Base-by-base conservation (phyloP, 2,329 filamentous ascomycete species). In the Penicillium nordicum region DNA sequence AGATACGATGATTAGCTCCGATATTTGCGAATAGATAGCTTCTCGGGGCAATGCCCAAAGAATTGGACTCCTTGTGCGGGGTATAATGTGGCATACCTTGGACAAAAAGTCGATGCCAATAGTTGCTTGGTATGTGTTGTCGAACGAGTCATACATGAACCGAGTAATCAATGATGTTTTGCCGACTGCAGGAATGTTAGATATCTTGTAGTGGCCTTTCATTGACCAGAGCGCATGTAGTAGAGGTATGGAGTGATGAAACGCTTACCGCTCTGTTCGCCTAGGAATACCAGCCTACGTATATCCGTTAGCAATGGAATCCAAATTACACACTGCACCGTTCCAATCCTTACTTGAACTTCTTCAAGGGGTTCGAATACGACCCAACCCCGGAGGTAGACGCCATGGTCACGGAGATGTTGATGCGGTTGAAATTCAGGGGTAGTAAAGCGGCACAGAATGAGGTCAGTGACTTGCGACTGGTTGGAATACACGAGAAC, bases 101-200 rank as follows among this genome's bases (percentile, higher is more conserved):
- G 92, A 97, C 66, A 99, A 85, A 74, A 99, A 99, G 79, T 99
- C 94, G 80, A 99, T 99, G 72, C 94, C 94, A 72, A 99, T 97
- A 38, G 94, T 99, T 56, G 94, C 94, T 79, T 99, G 94, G 80
- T 99, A 99, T 83, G 93, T 97, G 79, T 96, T 97, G 82, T 99
- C 94, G 82, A 99, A 99, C 46, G 94, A 97, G 78, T 99, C 94
- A 83, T 99, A 99, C 94, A 99, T 99, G 82, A 99, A 99, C 63
- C 94, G 88, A 65, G 94, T 99, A 75, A 99, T 99, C 69, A 99
- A 80, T 60, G 94, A 99, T 32, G 94, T 99, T 81, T 99, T 99
- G 74, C 94, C 94, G 69, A 99, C 94, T 97, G 74, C 60, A 55
- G 37, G 18, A 45, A 53, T 37, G 53, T 69, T 58, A 70, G 64